Percentiles rank a stretch among this genome's conserved stretches.
Evolutionary conservation across 2,329 filamentous ascomycete species (phyloP).

Genomic region (Fusarium sp.): DNA sequence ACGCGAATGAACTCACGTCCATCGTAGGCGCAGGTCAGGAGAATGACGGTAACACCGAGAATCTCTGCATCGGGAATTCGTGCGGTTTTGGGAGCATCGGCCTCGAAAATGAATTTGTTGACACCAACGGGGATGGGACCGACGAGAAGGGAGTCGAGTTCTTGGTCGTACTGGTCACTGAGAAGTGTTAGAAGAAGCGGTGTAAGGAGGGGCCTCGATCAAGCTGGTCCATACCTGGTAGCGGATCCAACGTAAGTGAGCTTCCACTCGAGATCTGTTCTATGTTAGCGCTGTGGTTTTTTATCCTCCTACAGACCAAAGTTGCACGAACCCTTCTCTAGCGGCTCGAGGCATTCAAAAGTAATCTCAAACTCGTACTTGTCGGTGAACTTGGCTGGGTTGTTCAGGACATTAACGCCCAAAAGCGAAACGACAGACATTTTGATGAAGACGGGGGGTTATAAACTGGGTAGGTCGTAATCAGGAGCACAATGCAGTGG

Average conservation of each 20-base stretch:
- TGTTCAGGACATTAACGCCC: slow-evolving; percentile 95
- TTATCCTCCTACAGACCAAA: neutral
- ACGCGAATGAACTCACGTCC: slow-evolving; percentile 96
- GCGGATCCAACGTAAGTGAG: slow-evolving; percentile 98
- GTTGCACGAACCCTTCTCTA: slow-evolving; percentile 79
- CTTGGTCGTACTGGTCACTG: slow-evolving; percentile 96
- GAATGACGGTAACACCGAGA: slow-evolving; percentile 94
- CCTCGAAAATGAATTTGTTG: slow-evolving; percentile 99
- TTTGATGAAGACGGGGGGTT: slow-evolving; percentile 31
- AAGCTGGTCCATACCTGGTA: slow-evolving; percentile 76
- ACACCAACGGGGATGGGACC: slow-evolving; percentile 97
- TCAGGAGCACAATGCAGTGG: neutral
- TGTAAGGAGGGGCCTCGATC: slow-evolving; percentile 15
- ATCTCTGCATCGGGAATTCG: slow-evolving; percentile 96
- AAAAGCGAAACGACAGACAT: slow-evolving; percentile 98
- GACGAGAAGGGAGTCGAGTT: slow-evolving; percentile 95
- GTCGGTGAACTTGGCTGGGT: slow-evolving; percentile 92
- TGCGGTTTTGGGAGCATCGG: slow-evolving; percentile 87
- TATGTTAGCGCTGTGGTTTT: slow-evolving; percentile 27
- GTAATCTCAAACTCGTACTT: slow-evolving; percentile 98
- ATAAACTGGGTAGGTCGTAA: neutral
- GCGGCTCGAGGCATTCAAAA: slow-evolving; percentile 93
- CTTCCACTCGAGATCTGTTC: slow-evolving; percentile 95
- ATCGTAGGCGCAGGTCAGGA: slow-evolving; percentile 96
- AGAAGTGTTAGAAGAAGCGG: slow-evolving; percentile 32